A percentile compares a stretch with the other conserved stretches of the same genome.
Evolutionary conservation across 805 yeast species (phyloP).

Genomic region (Phaffomyces antillensis): DNA sequence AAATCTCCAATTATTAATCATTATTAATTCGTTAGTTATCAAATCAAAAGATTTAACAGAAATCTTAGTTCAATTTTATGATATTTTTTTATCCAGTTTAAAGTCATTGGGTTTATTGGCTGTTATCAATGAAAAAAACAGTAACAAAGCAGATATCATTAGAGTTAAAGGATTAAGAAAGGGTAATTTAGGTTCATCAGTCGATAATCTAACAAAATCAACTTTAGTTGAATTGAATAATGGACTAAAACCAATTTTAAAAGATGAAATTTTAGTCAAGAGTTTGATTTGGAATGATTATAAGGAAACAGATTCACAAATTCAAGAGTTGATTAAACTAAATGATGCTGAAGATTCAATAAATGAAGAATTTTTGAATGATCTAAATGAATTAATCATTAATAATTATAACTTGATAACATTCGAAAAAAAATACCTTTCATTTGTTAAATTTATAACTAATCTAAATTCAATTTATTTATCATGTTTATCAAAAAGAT

Average conservation of each 20-base stretch:
- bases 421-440: constrained; percentile 21
- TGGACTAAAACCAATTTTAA: constrained; percentile 32
- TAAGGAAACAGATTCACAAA: constrained; percentile 11
- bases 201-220: constrained; percentile 25
- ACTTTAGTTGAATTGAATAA: constrained; percentile 29
- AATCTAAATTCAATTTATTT: constrained; percentile 26
- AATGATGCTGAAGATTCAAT: constrained; percentile 3
- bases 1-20: constrained; percentile 25
- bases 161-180: constrained; percentile 76
- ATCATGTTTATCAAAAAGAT: constrained; percentile 57
- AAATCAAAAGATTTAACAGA: constrained; percentile 39
- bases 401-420: constrained; percentile 17
- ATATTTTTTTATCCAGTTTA: constrained; percentile 15
- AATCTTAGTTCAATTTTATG: constrained; percentile 23
- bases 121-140: constrained; percentile 26
- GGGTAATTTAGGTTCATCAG: constrained; percentile 11
- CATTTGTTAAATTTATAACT: constrained; percentile 18
- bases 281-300: constrained; percentile 41
- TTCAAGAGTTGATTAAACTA: constrained; percentile 6
- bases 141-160: constrained; percentile 39
- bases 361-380: constrained; percentile 12
- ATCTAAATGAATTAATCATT: constrained; percentile 12
- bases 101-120: constrained; percentile 61
- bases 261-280: constrained; percentile 29
- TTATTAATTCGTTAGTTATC: constrained; percentile 22